Conservation (phyloP, 495 filamentous ascomycete species). For the Margaritispora aquatica region DNA sequence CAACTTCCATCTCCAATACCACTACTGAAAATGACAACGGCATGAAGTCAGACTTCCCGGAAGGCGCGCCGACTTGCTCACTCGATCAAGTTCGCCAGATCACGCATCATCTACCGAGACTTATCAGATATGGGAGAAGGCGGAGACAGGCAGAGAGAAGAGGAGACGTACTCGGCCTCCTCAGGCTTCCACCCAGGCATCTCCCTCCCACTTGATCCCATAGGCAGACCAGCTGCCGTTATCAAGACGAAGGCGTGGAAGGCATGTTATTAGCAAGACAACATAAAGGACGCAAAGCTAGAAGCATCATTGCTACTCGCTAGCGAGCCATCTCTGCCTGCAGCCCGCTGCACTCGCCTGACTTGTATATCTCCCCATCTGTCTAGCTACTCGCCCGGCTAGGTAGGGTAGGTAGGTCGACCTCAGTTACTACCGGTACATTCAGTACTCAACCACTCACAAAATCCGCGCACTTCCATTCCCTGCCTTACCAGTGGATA, state of each 20-base stretch:
- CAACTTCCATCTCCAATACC: neutral
- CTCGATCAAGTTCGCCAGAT: neutral
- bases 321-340: too few relatives aligned
- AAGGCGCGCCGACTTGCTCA: neutral
- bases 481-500: too few relatives aligned
- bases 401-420: neutral
- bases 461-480: neutral
- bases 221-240: neutral
- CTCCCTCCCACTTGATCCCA: neutral
- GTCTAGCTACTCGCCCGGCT: neutral
- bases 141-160: neutral
- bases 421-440: too few relatives aligned
- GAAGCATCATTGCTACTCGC: too few relatives aligned
- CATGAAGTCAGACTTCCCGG: neutral
- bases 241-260: too few relatives aligned
- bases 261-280: too few relatives aligned
- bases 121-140: too few relatives aligned
- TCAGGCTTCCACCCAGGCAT: neutral
- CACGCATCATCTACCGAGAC: too few relatives aligned
- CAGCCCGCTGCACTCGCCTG: neutral
- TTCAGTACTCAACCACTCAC: neutral
- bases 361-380: neutral
- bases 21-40: neutral
- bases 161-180: neutral
- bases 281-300: too few relatives aligned